Percentiles rank a stretch among this genome's conserved stretches.
Evolutionary conservation across 1,284 basidiomycete genomes (phyloP).

Genomic region (Termitomyces sp.): DNA sequence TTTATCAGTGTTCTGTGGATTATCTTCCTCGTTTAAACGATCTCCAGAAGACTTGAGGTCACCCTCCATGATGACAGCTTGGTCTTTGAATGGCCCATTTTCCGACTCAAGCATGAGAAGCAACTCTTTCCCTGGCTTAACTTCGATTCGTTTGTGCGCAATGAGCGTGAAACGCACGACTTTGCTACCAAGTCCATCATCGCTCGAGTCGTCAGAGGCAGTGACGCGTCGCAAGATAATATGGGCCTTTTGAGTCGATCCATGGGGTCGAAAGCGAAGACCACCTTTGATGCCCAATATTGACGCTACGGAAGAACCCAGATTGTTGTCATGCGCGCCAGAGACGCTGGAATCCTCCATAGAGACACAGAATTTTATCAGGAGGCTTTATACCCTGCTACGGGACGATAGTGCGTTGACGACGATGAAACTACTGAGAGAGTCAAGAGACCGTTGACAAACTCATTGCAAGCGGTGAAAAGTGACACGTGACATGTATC

Average conservation of each 20-base stretch:
- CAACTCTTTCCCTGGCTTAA: slow-evolving; percentile 63
- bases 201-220: slow-evolving; percentile 36
- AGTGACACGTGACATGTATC: slow-evolving; percentile 11
- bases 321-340: slow-evolving; percentile 17
- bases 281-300: slow-evolving; percentile 50
- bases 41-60: slow-evolving; percentile 32
- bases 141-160: slow-evolving; percentile 59
- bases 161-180: slow-evolving; percentile 55
- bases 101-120: slow-evolving; percentile 49
- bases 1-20: slow-evolving; percentile 32
- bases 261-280: slow-evolving; percentile 53
- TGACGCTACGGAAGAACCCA: slow-evolving; percentile 32
- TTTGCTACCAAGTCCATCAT: slow-evolving; percentile 30
- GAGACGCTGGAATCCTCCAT: slow-evolving; percentile 25
- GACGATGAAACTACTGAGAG: slow-evolving; percentile 3
- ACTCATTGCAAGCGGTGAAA: slow-evolving; percentile 8
- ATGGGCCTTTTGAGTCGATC: slow-evolving; percentile 54
- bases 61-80: slow-evolving; percentile 51
- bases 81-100: slow-evolving; percentile 47
- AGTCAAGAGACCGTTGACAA: slow-evolving; percentile 7
- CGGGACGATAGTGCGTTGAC: background rate
- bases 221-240: slow-evolving; percentile 53
- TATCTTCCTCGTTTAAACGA: slow-evolving; percentile 32
- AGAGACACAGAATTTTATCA: slow-evolving; percentile 11
- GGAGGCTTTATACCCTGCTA: slow-evolving; percentile 3